Conservation (phyloP, 306 rosid species). For the Begonia fuchsioides region DNA sequence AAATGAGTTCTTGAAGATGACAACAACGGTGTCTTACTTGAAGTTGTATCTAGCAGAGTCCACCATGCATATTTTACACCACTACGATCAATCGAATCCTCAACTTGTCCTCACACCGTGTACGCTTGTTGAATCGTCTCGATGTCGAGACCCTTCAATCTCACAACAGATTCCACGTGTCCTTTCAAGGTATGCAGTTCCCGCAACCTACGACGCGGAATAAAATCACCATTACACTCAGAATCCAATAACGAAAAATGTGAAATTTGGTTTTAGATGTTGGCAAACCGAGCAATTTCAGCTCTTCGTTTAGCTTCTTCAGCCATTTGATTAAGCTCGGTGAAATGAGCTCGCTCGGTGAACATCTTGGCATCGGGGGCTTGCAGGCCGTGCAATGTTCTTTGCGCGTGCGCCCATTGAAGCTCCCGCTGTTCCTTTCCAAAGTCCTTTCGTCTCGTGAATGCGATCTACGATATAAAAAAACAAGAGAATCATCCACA, state of each 20-base stretch:
- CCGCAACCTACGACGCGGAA: slow-evolving; percentile 42
- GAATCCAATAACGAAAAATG: too few relatives aligned
- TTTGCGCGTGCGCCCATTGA: slow-evolving; percentile 98
- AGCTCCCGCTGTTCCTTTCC: slow-evolving; percentile 97
- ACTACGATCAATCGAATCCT: not conserved
- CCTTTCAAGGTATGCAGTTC: slow-evolving; percentile 88
- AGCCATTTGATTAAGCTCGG: slow-evolving; percentile 87
- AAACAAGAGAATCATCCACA: slow-evolving; percentile 11
- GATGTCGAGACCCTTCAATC: slow-evolving; percentile 88
- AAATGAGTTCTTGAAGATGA: too few relatives aligned
- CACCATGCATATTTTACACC: not conserved
- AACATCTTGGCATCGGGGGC: slow-evolving; percentile 77
- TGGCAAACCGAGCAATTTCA: slow-evolving; percentile 70
- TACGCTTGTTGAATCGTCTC: slow-evolving; percentile 98
- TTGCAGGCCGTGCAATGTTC: slow-evolving; percentile 88
- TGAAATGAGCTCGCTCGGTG: slow-evolving; percentile 64
- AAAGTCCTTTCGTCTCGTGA: slow-evolving; percentile 96
- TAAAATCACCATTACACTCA: not conserved
- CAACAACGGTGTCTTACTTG: too few relatives aligned
- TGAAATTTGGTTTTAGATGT: not conserved
- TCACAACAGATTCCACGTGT: slow-evolving; percentile 96
- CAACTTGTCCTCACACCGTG: slow-evolving; percentile 40
- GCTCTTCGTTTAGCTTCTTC: slow-evolving; percentile 99
- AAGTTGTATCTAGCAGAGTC: not conserved
- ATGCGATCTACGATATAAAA: slow-evolving; percentile 58